phyloP scores from a whole-genome alignment of 768 basidiomycete genomes.

The Boletus sensibilis region DNA sequence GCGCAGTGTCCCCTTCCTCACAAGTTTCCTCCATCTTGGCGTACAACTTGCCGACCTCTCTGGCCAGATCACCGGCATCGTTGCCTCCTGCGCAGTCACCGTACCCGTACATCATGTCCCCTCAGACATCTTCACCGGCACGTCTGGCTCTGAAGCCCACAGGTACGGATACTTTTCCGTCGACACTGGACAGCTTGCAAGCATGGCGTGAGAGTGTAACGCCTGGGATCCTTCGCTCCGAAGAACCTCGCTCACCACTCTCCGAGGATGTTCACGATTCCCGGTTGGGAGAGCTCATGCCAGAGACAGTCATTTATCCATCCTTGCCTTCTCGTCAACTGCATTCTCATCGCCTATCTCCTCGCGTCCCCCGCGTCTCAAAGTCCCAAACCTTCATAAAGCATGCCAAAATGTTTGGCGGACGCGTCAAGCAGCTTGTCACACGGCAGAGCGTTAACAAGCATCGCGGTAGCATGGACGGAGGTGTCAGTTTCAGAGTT shows the following conservation, averaged over 20 bases:
- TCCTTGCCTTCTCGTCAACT: slow-evolving; percentile 8
- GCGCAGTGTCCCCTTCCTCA: slow-evolving; percentile 21
- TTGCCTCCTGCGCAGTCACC: slow-evolving; percentile 14
- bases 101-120: slow-evolving; percentile 13
- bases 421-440: slow-evolving; percentile 30
- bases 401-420: slow-evolving; percentile 29
- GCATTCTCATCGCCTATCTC: background rate
- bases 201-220: slow-evolving; percentile 29
- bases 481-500: slow-evolving; percentile 17
- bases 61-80: slow-evolving; percentile 16
- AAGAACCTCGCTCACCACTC: slow-evolving; percentile 15
- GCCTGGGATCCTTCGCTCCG: slow-evolving; percentile 16
- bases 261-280: slow-evolving; percentile 11
- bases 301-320: slow-evolving; percentile 6
- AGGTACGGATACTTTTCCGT: slow-evolving; percentile 34
- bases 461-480: slow-evolving; percentile 21
- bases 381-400: slow-evolving; percentile 23
- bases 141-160: slow-evolving; percentile 26
- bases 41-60: slow-evolving; percentile 12
- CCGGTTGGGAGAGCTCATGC: slow-evolving; percentile 5
- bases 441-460: slow-evolving; percentile 9
- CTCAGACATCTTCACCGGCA: slow-evolving; percentile 8
- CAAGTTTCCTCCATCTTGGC: slow-evolving; percentile 17
- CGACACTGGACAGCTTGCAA: slow-evolving; percentile 28
- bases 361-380: slow-evolving; percentile 2